Conservation (phyloP, 148 eudicot species). For the Spergularia bocconei region DNA sequence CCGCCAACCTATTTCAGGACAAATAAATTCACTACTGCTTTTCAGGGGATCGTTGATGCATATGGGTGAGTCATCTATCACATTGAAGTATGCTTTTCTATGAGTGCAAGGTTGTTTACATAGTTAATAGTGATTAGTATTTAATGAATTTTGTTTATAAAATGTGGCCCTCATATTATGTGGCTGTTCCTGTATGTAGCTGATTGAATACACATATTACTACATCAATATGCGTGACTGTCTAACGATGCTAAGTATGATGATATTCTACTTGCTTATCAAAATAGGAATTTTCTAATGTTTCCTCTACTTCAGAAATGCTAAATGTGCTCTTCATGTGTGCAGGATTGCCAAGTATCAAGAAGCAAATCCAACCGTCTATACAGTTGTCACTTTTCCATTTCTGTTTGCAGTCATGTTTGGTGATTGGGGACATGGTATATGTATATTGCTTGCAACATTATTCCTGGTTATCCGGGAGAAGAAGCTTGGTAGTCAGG, state of each 20-base stretch:
- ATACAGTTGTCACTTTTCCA: constrained; percentile 53
- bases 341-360: constrained; percentile 61
- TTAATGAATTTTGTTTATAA: background rate
- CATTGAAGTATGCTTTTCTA: background rate
- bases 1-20: constrained; percentile 93
- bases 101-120: background rate
- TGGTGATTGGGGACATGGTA: constrained; percentile 70
- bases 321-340: constrained; percentile 3
- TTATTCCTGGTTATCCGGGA: constrained; percentile 39
- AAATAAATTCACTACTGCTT: constrained; percentile 78
- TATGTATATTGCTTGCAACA: constrained; percentile 54
- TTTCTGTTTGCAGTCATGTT: constrained; percentile 69
- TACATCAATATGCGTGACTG: no score
- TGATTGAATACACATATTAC: no score
- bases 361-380: constrained; percentile 61
- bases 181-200: no score
- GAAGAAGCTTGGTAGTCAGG: constrained; percentile 52
- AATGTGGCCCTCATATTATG: no score
- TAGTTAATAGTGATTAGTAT: background rate
- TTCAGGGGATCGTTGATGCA: constrained; percentile 94
- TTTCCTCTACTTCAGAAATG: constrained; percentile 10
- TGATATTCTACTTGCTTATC: no score
- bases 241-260: no score
- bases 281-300: background rate
- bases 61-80: constrained; percentile 71